Evolutionary conservation across 73 alveolate genomes (phyloP).

Genomic region (Halteria grandinella): DNA sequence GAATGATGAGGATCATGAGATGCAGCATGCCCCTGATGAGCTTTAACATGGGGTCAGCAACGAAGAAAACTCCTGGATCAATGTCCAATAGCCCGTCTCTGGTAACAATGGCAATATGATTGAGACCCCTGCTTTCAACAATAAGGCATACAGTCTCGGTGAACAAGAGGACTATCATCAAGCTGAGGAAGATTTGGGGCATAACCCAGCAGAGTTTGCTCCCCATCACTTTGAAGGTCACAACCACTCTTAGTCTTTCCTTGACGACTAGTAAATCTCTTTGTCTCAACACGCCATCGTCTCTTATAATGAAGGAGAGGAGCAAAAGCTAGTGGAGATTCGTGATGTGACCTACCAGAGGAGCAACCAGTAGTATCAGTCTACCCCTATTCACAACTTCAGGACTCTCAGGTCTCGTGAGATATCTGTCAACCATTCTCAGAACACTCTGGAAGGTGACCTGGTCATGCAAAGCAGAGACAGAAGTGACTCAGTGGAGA

Average conservation of each 20-base stretch:
- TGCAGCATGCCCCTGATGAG: too few relatives aligned
- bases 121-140: background rate
- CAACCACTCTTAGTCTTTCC: too few relatives aligned
- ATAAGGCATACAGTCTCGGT: background rate
- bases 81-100: too few relatives aligned
- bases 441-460: too few relatives aligned
- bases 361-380: slow-evolving; percentile 6
- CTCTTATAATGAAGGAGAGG: background rate
- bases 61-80: too few relatives aligned
- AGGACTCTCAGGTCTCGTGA: slow-evolving; percentile 11
- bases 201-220: background rate
- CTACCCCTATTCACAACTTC: slow-evolving; percentile 38
- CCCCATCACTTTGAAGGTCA: background rate
- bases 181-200: too few relatives aligned
- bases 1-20: too few relatives aligned
- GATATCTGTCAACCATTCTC: too few relatives aligned
- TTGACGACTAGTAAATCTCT: too few relatives aligned
- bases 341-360: slow-evolving; percentile 14
- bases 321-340: background rate
- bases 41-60: too few relatives aligned
- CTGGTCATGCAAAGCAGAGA: too few relatives aligned
- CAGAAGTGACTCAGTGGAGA: too few relatives aligned
- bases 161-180: background rate
- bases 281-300: slow-evolving; percentile 28
- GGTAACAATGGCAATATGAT: background rate